Base-by-base conservation (phyloP, 768 basidiomycete species). In the Panaeolus papilionaceus region DNA sequence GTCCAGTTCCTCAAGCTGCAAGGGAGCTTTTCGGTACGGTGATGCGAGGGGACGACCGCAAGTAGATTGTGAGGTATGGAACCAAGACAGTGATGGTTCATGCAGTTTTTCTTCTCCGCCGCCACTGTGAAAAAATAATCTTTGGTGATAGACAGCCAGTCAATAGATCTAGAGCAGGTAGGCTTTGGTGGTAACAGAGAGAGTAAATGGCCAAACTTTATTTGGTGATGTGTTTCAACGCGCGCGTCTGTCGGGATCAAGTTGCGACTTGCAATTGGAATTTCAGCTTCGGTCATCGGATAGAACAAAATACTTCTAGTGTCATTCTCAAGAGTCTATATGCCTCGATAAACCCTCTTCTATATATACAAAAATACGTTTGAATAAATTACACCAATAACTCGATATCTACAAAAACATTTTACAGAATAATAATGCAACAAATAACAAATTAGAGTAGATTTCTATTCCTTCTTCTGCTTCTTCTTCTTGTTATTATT, bases 401-500 rank as follows among this genome's bases (percentile, higher is more conserved):
- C 23, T 23, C 3, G 26, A 51, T 12, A 8, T 47, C 20, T 47
- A 47, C 45, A 47, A 47, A 47, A 51, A 3, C 20, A 7, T 47
- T 20, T 18, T n/a, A 47, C 16, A 47, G 45, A 47, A 14, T 14
- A 47, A 47, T 47, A 20, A 40, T 40, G 39, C 39, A 40, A 40
- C 45, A 47, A 16, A n/a, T n/a, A 33, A 33, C 33, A 33, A 33
- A 33, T 47, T 47, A 47, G 23, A 51, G 20, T 51, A 51, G 2
- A 20, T 51, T 23, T 37, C 40, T 72, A 72, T 20, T 72, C 70
- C 63, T 72, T 75, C 49, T 40, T 51, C 16, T 14, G 33, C 18
- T 66, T 58, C 58, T 75, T 69, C 64, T 67, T 65, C 65, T 73
- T 74, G 62, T 67, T 72, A 9, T 74, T 72, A 42, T 71, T 82